Evolutionary conservation across 1,284 basidiomycete genomes (phyloP).

Genomic region (Cystobasidium pallidum): DNA sequence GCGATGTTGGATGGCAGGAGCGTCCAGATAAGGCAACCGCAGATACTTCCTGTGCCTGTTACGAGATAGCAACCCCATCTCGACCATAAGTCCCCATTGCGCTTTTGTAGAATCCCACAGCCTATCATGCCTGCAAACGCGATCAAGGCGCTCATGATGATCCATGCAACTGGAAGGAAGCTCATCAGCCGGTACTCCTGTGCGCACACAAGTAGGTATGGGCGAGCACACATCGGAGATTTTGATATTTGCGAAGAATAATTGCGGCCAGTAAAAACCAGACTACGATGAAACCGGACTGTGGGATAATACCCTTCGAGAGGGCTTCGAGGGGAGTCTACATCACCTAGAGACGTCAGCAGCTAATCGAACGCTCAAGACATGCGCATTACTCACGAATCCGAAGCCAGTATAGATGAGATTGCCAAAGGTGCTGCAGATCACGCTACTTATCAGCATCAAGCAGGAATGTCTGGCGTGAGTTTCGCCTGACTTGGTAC

Average conservation of each 20-base stretch:
- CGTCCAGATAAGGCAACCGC: conserved; percentile 46
- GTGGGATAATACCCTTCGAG: conserved; percentile 53
- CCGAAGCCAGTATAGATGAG: conserved; percentile 51
- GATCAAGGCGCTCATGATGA: conserved; percentile 34
- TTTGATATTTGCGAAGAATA: conserved; percentile 49
- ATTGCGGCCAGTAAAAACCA: conserved; percentile 55
- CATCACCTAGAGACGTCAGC: background rate
- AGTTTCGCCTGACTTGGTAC: conserved; percentile 50
- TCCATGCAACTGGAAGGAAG: conserved; percentile 39
- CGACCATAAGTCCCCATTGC: conserved; percentile 2
- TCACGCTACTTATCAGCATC: conserved; percentile 42
- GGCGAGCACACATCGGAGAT: conserved; percentile 47
- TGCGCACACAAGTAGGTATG: background rate
- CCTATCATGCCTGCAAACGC: conserved; percentile 40
- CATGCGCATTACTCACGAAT: conserved; percentile 44
- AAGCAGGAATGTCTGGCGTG: conserved; percentile 51
- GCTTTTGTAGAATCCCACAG: conserved; percentile 27
- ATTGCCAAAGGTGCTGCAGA: conserved; percentile 53
- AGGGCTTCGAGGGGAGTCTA: conserved; percentile 52
- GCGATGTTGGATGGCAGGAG: conserved; percentile 54
- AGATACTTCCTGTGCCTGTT: conserved; percentile 52
- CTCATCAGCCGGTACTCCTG: background rate
- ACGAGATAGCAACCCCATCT: conserved; percentile 47
- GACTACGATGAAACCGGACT: conserved; percentile 52
- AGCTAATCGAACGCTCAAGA: no score